Evolutionary conservation across 2,329 filamentous ascomycete species (phyloP).

Genomic region (Mollisiaceae sp.): DNA sequence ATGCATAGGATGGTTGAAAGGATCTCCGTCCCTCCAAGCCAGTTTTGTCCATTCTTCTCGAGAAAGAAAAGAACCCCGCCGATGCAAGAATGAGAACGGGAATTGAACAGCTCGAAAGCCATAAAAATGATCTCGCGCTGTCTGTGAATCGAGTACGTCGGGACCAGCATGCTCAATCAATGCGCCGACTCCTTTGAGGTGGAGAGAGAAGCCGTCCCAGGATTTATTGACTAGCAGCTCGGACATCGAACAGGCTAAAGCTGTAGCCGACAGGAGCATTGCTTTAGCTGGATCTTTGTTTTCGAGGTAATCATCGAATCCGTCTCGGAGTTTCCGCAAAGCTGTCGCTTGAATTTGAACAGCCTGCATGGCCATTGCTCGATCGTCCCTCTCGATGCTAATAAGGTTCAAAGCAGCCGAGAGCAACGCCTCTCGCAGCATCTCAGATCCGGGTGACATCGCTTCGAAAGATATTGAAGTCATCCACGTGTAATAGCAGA

Average conservation of each 20-base stretch:
- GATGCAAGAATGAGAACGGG: slow-evolving; percentile 20
- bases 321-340: slow-evolving; percentile 25
- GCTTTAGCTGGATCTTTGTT: slow-evolving; percentile 15
- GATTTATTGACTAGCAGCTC: slow-evolving; percentile 29
- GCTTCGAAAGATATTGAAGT: slow-evolving; percentile 23
- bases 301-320: slow-evolving; percentile 26
- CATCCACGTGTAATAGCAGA: slow-evolving; percentile 26
- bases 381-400: slow-evolving; percentile 23
- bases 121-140: slow-evolving; percentile 19
- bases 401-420: slow-evolving; percentile 23
- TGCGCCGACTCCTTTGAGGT: slow-evolving; percentile 27
- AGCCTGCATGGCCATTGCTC: slow-evolving; percentile 21
- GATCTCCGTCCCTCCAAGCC: slow-evolving; percentile 18
- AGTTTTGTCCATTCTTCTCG: slow-evolving; percentile 25
- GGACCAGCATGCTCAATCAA: slow-evolving; percentile 29
- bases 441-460: slow-evolving; percentile 19
- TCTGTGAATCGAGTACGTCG: slow-evolving; percentile 6
- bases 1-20: slow-evolving; percentile 14
- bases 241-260: slow-evolving; percentile 25
- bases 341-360: slow-evolving; percentile 26
- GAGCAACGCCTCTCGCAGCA: slow-evolving; percentile 28
- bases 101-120: slow-evolving; percentile 24
- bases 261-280: slow-evolving; percentile 23
- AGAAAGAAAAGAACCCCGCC: slow-evolving; percentile 18
- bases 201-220: slow-evolving; percentile 26